Percentiles rank a stretch among this genome's conserved stretches.
Evolutionary conservation across 768 basidiomycete species (phyloP).

Genomic region (Rhodotorula taiwanensis): DNA sequence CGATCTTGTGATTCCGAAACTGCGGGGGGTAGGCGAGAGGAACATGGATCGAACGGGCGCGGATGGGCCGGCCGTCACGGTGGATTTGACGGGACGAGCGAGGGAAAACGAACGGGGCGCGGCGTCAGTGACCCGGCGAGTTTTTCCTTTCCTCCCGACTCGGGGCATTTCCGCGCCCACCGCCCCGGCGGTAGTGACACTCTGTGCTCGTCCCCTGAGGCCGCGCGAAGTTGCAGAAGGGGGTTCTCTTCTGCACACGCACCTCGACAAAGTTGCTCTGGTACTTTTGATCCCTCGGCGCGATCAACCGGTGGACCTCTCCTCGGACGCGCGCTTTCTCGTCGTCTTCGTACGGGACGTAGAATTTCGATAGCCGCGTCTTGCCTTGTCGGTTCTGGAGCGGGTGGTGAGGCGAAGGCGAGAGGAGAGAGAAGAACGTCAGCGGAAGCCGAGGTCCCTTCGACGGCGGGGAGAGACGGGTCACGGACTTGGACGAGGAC

Average conservation of each 20-base stretch:
- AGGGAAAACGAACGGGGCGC: too few species aligned
- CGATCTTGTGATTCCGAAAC: conserved; percentile 97
- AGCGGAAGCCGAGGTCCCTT: background rate
- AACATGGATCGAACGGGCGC: background rate
- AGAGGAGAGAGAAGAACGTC: background rate
- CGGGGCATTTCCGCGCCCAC: too few species aligned
- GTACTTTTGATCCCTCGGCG: conserved; percentile 95
- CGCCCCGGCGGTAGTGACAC: too few species aligned
- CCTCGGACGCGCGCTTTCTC: conserved; percentile 93
- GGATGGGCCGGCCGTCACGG: too few species aligned
- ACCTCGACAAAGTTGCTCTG: conserved; percentile 99
- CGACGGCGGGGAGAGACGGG: background rate
- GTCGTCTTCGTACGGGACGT: conserved; percentile 96
- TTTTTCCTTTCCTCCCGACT: too few species aligned
- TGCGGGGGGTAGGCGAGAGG: conserved; percentile 43
- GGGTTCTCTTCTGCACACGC: conserved; percentile 36
- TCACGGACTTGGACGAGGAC: conserved; percentile 81
- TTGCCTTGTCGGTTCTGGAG: conserved; percentile 93
- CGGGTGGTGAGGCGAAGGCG: background rate
- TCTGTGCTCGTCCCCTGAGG: background rate
- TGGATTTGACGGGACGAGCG: too few species aligned
- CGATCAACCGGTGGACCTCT: conserved; percentile 91
- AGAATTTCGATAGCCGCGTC: conserved; percentile 87
- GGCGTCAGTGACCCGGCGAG: too few species aligned
- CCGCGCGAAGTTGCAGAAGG: too few species aligned